Evolutionary conservation across 495 filamentous ascomycete species (phyloP), one percentile per base, ranked within the genome.

Genomic region (Penicillium chermesinum): DNA sequence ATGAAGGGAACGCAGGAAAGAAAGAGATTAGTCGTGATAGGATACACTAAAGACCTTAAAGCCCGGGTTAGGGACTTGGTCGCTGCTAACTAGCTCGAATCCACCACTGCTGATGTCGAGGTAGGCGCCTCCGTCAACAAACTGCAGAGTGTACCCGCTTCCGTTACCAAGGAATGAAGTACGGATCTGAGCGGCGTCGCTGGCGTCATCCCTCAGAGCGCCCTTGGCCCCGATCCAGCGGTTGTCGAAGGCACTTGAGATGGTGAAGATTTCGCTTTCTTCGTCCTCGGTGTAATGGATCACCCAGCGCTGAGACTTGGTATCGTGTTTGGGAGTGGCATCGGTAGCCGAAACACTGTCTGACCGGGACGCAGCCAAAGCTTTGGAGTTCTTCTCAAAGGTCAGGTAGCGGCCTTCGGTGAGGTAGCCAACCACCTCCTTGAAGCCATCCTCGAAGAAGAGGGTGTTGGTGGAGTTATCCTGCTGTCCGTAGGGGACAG

Each of bases 331-430:
- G 4, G 61, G 17, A 5, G 62, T 64, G 2, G 74, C 68, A 9
- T 48, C 50, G 27, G 52, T 67, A 19, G 22, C 20, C 2, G 16
- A 15, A 34, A 32, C 19, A 2, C 8, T 19, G 25, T 10, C 10
- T 2, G 41, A 32, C 13, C 18, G 15, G 7, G 41, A 27, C 3
- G n/a, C 18, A 14, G 41, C 19, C 25, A 44, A 34, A 18, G 27
- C 41, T n/a, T 33, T 16, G 17, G n/a, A 25, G 10, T 12, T 13
- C n/a, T 44, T 57, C 46, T 69, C 67, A 27, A 69, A 65, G 20
- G 61, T 58, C 13, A 72, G 41, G 34, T 71, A 71, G n/a, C 77
- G 73, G 12, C 77, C 77, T 47, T 80, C 77, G 10, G 77, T 79
- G 30, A 80, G 52, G 21, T 69, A 65, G 8, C 77, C 77, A 7